These are phyloP conservation scores for Ogataea trehaloabstinens DNA, from an alignment of 805 yeast species.

Conservation along the genomic window DNA sequence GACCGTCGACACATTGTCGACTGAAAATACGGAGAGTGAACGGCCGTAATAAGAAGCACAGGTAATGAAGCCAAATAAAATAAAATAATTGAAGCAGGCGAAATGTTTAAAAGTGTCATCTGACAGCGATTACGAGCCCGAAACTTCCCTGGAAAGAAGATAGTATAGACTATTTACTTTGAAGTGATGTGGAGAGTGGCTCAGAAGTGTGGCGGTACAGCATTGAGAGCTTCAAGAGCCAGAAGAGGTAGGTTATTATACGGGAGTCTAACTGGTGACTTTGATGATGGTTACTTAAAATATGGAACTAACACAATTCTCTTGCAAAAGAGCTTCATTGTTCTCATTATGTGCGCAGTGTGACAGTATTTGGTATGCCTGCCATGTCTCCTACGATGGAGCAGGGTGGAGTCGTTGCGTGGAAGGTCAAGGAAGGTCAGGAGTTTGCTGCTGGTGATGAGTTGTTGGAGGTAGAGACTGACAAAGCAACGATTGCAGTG, in stretches of 20 bases:
- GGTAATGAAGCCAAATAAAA: background rate
- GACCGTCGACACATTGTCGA: no score
- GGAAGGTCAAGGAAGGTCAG: slow-evolving; percentile 84
- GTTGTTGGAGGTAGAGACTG: slow-evolving; percentile 79
- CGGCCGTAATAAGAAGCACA: background rate
- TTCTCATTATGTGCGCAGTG: slow-evolving; percentile 31
- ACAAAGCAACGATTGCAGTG: slow-evolving; percentile 78
- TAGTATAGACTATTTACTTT: no score
- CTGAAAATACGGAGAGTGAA: background rate
- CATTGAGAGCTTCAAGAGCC: slow-evolving; percentile 1
- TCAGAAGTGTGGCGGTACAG: background rate
- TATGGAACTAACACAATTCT: background rate
- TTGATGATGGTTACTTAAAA: background rate
- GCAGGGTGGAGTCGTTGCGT: slow-evolving; percentile 84
- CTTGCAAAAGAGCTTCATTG: slow-evolving; percentile 33
- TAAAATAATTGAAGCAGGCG: background rate
- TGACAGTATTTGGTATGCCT: slow-evolving; percentile 77
- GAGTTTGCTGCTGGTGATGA: slow-evolving; percentile 79
- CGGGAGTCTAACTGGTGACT: background rate
- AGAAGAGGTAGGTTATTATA: background rate
- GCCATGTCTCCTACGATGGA: slow-evolving; percentile 99
- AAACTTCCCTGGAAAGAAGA: background rate
- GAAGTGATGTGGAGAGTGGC: background rate
- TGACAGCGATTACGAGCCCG: no score
- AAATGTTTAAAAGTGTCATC: no score